phyloP scores from a whole-genome alignment of 176 grass and related monocot genomes.

The Oryza meridionalis region DNA sequence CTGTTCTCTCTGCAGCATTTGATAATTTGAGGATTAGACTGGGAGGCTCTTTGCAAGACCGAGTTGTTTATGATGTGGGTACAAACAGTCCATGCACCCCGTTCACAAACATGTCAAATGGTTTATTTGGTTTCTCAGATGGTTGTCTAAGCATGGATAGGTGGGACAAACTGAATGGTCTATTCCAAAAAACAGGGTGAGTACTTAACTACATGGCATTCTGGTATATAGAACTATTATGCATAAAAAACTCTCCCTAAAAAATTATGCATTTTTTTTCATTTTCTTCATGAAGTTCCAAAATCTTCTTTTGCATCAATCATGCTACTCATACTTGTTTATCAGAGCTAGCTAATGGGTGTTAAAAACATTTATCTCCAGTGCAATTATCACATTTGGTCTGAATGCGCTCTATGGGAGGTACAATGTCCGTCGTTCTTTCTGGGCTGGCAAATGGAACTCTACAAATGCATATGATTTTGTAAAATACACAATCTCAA shows the following conservation, averaged over 20 bases:
- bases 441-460: constrained; percentile 84
- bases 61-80: constrained; percentile 76
- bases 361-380: constrained; percentile 53
- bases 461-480: constrained; percentile 77
- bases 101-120: constrained; percentile 71
- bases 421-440: constrained; percentile 52
- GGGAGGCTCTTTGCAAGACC: constrained; percentile 83
- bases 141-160: constrained; percentile 89
- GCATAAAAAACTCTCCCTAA: not conserved
- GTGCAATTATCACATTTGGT: constrained; percentile 86
- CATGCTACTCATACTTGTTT: not conserved
- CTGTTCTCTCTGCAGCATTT: constrained; percentile 57
- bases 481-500: constrained; percentile 76
- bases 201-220: constrained; percentile 1
- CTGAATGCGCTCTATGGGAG: constrained; percentile 88
- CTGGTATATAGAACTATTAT: not conserved
- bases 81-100: constrained; percentile 60
- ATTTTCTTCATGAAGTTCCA: not conserved
- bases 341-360: constrained; percentile 31
- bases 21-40: constrained; percentile 67
- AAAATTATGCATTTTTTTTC: not conserved
- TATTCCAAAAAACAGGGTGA: constrained; percentile 88
- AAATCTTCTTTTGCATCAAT: not conserved
- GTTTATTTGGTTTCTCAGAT: constrained; percentile 87
- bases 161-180: constrained; percentile 82